These are phyloP conservation scores for Heliamphora pulchella DNA, from an alignment of 179 eudicot species.

Conservation along the genomic window DNA sequence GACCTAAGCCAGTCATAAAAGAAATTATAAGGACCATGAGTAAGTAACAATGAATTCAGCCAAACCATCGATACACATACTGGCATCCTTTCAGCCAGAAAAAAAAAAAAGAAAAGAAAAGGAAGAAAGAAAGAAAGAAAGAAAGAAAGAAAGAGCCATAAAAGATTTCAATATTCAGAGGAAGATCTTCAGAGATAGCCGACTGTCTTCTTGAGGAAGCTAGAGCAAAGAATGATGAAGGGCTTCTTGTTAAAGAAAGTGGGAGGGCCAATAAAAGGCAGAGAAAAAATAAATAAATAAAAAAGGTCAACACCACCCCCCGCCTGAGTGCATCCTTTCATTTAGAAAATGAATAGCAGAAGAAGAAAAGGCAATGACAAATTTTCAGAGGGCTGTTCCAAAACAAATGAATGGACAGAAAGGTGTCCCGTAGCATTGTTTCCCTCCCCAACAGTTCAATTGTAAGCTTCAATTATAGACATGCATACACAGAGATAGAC, in stretches of 20 bases:
- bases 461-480: too few relatives aligned
- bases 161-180: neutral
- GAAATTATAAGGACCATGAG: neutral
- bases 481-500: too few relatives aligned
- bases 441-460: too few relatives aligned
- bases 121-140: too few relatives aligned
- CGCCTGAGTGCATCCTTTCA: neutral
- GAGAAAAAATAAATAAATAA: too few relatives aligned
- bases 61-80: neutral
- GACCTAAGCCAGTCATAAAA: neutral
- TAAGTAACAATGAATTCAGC: neutral
- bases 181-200: neutral
- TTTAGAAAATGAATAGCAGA: too few relatives aligned
- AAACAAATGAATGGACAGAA: too few relatives aligned
- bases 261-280: neutral
- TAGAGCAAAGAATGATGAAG: neutral
- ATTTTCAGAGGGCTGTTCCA: too few relatives aligned
- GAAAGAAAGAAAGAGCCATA: neutral
- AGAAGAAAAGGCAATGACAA: too few relatives aligned
- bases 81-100: neutral
- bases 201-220: neutral
- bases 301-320: neutral
- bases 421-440: too few relatives aligned
- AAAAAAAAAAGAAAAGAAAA: too few relatives aligned
- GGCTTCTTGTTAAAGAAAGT: neutral